Percentiles rank a stretch among this genome's conserved stretches.
phyloP scores from a whole-genome alignment of 2,329 filamentous ascomycete species.

The Fusarium azukiicola region DNA sequence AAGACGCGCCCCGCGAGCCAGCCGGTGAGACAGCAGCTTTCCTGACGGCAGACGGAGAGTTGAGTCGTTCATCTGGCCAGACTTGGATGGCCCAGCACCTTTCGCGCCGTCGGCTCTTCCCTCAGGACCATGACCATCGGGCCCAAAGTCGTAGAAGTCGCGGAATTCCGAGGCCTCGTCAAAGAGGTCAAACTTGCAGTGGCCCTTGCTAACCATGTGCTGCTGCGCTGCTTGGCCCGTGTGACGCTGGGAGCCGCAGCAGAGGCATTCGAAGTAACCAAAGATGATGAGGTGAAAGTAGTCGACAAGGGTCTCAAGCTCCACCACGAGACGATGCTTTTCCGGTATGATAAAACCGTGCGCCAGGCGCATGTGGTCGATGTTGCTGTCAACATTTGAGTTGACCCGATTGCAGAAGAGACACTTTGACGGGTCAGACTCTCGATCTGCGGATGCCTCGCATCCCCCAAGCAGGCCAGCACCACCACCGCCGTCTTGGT shows the following conservation, averaged over 20 bases:
- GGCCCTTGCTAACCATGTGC: conserved; percentile 73
- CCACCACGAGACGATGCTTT: conserved; percentile 64
- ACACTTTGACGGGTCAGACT: not conserved
- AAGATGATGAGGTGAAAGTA: conserved; percentile 73
- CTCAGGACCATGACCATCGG: not conserved
- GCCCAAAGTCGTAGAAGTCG: not conserved
- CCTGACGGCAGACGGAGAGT: not conserved
- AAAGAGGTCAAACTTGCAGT: conserved; percentile 69
- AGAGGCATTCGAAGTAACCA: conserved; percentile 73
- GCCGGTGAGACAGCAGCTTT: not conserved
- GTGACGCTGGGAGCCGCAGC: conserved; percentile 68
- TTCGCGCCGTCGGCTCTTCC: not conserved
- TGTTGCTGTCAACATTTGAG: conserved; percentile 55
- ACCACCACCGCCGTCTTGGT: not conserved
- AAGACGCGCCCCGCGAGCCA: not conserved
- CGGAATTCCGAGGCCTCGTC: conserved; percentile 65
- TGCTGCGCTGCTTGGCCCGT: conserved; percentile 71
- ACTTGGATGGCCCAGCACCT: not conserved
- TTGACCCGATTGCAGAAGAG: not conserved
- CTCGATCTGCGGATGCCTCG: not conserved
- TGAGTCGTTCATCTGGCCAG: not conserved
- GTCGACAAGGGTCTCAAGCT: conserved; percentile 68
- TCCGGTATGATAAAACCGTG: conserved; percentile 71
- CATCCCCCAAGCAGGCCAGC: not conserved
- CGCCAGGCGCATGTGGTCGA: conserved; percentile 70